Percentiles rank a stretch among this genome's conserved stretches.
These are phyloP conservation scores for Suillus ampliporus DNA, from an alignment of 768 basidiomycete genomes.

Conservation along the genomic window DNA sequence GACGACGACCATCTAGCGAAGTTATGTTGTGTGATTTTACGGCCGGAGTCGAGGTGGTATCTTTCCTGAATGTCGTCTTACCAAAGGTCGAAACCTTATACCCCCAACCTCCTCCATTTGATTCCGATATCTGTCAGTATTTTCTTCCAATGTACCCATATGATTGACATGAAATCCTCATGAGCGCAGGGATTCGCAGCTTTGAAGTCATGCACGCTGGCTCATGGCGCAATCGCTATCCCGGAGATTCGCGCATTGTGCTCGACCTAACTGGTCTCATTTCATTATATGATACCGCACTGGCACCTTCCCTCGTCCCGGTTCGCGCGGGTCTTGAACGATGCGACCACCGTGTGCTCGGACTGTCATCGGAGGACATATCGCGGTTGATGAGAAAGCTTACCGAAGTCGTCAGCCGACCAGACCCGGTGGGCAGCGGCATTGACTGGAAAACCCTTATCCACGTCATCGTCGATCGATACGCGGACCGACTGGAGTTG, in stretches of 20 bases:
- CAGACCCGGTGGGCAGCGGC: slow-evolving; percentile 27
- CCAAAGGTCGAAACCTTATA: neutral
- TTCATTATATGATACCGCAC: slow-evolving; percentile 33
- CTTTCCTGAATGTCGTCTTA: slow-evolving; percentile 43
- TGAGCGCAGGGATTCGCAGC: neutral
- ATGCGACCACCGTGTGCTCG: slow-evolving; percentile 24
- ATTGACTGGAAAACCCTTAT: slow-evolving; percentile 50
- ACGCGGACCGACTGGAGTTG: slow-evolving; percentile 47
- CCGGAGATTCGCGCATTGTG: slow-evolving; percentile 33
- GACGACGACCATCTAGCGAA: slow-evolving; percentile 41
- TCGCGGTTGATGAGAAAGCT: slow-evolving; percentile 12
- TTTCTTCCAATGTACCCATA: neutral
- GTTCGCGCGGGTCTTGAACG: slow-evolving; percentile 22
- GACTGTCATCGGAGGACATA: slow-evolving; percentile 21
- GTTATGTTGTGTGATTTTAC: slow-evolving; percentile 55
- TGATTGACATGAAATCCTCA: neutral
- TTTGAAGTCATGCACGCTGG: slow-evolving; percentile 25
- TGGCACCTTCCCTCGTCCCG: slow-evolving; percentile 24
- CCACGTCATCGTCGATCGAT: slow-evolving; percentile 47
- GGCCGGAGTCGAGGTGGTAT: slow-evolving; percentile 43
- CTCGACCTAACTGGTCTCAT: slow-evolving; percentile 27
- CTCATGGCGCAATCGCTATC: slow-evolving; percentile 31
- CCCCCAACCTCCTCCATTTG: neutral
- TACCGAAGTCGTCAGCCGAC: slow-evolving; percentile 6
- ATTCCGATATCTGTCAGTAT: neutral